Evolutionary conservation across 2,329 filamentous ascomycete species (phyloP).

Genomic region (Penicillium frequentans): DNA sequence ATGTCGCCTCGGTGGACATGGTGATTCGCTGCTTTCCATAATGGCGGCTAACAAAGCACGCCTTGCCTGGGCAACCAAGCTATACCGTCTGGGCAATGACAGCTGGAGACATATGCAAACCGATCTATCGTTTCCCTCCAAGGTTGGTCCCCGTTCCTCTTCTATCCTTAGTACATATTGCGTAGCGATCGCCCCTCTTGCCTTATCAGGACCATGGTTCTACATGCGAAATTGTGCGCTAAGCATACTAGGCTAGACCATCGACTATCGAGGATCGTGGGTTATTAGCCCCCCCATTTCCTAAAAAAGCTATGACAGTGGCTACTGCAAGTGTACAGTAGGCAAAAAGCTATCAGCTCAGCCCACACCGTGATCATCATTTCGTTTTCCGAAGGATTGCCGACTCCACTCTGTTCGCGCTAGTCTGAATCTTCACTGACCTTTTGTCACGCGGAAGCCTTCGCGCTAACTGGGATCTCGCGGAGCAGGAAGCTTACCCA

Average conservation of each 20-base stretch:
- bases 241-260: neutral
- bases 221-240: neutral
- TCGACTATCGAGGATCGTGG: neutral
- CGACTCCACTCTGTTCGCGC: slow-evolving; percentile 12
- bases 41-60: slow-evolving; percentile 10
- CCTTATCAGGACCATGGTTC: neutral
- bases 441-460: slow-evolving; percentile 12
- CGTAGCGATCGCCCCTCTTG: neutral
- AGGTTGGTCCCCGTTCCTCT: neutral
- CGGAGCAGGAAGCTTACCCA: neutral
- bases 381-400: slow-evolving; percentile 4
- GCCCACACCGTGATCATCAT: slow-evolving; percentile 1
- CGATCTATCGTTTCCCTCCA: neutral
- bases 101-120: neutral
- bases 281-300: neutral
- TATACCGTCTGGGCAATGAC: neutral
- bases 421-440: slow-evolving; percentile 12
- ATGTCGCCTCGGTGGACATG: neutral
- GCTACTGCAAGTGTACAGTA: neutral
- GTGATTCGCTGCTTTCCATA: slow-evolving; percentile 15
- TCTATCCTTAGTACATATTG: neutral
- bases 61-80: neutral
- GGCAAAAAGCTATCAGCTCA: slow-evolving; percentile 1
- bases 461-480: slow-evolving; percentile 6
- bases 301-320: neutral